Base-by-base conservation (phyloP, 352 stramenopile species). In the Blastocystis sp. region DNA sequence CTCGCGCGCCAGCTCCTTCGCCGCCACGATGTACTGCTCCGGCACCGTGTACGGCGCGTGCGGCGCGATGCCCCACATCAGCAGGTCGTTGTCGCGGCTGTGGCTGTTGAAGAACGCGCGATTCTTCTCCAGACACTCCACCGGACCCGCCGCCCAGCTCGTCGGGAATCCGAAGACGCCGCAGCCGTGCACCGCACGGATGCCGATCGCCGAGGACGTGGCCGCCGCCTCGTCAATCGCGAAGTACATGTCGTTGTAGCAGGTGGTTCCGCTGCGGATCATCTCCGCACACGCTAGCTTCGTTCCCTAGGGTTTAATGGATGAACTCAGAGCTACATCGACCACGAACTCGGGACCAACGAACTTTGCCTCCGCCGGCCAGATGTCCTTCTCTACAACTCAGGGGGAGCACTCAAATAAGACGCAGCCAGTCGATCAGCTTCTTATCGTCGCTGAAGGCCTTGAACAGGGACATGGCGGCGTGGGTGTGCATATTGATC, bases 171-270 rank as follows among this genome's bases (percentile, higher is more conserved):
- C 64, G 53, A 88, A 88, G 5, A 88, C 78, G 41, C 64, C 64
- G 17, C 34, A 41, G 7, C 90, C 90, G n/a, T 90, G 59, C 17
- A 79, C 61, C 0, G 89, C 92, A 19, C 93, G 92, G 38, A 96
- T 92, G 41, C 93, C 93, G 10, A 93, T 91, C 9, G 87, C 34
- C 71, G 94, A 90, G 28, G 94, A 78, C 11, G 92, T 92, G 17
- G 91, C 76, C 52, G 91, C 92, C 7, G 90, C 89, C 9, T 92
- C 90, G 1, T 93, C 88, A 0, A 92, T 90, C 88, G 94, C 95
- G 89, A 95, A 95, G 91, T 95, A 96, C 93, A 96, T 96, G 90
- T 96, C 93, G 77, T 95, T 95, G 89, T 92, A 94, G 89, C 93
- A 96, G 19, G 93, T 96, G 40, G 93, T 95, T 45, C 93, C 93